A percentile compares a stretch with the other conserved stretches of the same genome.
Conservation (phyloP, 768 basidiomycete genomes). For the Rhodotorula taiwanensis region DNA sequence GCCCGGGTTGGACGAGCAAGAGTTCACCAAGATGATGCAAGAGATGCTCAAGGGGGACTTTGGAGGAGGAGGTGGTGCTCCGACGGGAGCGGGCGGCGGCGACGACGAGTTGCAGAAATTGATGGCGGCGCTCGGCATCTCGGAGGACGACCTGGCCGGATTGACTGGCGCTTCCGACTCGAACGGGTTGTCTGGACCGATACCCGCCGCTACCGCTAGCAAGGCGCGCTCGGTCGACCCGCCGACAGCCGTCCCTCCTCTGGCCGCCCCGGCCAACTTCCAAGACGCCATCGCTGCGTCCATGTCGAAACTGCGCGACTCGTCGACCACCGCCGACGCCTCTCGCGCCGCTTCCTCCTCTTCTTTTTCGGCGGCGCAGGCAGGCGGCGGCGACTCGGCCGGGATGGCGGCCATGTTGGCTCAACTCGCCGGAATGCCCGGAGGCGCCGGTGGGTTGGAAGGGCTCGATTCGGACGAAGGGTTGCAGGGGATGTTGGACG, state of each 20-base stretch:
- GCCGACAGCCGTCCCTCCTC: neutral
- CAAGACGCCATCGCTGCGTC: constrained; percentile 64
- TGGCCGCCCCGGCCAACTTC: constrained; percentile 50
- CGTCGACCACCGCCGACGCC: constrained; percentile 14
- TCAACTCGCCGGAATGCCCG: constrained; percentile 37
- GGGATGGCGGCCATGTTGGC: constrained; percentile 42
- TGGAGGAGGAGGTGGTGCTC: neutral
- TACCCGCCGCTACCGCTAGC: neutral
- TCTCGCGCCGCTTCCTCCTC: neutral
- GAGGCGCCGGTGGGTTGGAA: constrained; percentile 10
- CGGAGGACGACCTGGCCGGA: constrained; percentile 2
- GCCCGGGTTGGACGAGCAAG: constrained; percentile 21
- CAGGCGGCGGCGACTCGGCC: constrained; percentile 14
- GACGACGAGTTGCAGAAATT: constrained; percentile 4
- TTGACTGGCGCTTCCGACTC: too few species aligned
- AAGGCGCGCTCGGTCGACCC: constrained; percentile 34
- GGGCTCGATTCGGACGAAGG: constrained; percentile 43
- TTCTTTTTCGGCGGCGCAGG: neutral
- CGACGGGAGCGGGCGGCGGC: neutral
- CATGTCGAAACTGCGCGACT: constrained; percentile 66
- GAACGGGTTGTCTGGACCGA: too few species aligned
- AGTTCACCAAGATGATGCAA: constrained; percentile 31
- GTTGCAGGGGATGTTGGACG: constrained; percentile 64
- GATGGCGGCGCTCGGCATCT: constrained; percentile 19
- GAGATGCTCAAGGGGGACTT: constrained; percentile 20